phyloP scores from a whole-genome alignment of 78 protist genomes.

The Monosiga brevicollis region DNA sequence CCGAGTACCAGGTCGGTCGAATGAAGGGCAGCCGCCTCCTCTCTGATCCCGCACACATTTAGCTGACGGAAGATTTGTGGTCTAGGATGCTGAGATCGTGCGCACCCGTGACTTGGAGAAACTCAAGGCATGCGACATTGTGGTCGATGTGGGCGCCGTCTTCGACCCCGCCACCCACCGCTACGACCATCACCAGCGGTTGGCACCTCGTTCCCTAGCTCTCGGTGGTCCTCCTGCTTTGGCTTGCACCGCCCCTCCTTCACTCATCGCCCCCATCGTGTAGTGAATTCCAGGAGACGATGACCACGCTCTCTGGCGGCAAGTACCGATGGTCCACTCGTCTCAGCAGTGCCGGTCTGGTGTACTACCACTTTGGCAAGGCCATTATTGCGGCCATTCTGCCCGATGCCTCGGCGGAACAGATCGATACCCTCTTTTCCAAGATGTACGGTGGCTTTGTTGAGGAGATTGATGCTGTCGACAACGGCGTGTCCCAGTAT shows the following conservation, averaged over 20 bases:
- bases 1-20: constrained; percentile 20
- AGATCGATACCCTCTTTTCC: constrained; percentile 16
- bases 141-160: constrained; percentile 76
- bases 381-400: not conserved
- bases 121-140: constrained; percentile 27
- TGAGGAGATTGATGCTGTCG: constrained; percentile 71
- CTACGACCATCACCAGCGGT: constrained; percentile 82
- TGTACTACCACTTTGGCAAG: constrained; percentile 61
- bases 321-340: constrained; percentile 16
- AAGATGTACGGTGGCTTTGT: constrained; percentile 30
- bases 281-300: not conserved
- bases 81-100: constrained; percentile 30
- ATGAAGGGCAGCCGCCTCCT: too few relatives aligned
- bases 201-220: not conserved
- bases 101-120: constrained; percentile 53
- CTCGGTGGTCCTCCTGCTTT: not conserved
- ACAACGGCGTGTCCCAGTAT: constrained; percentile 46
- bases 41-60: too few relatives aligned
- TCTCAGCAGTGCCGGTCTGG: constrained; percentile 48
- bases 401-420: constrained; percentile 1
- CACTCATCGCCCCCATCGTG: too few relatives aligned
- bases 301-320: not conserved
- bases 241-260: too few relatives aligned
- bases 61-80: too few relatives aligned
- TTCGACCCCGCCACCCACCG: constrained; percentile 51